Evolutionary conservation across 2,329 filamentous ascomycete species (phyloP), one percentile per base, ranked within the genome.

Genomic region (Talaromyces sp.): DNA sequence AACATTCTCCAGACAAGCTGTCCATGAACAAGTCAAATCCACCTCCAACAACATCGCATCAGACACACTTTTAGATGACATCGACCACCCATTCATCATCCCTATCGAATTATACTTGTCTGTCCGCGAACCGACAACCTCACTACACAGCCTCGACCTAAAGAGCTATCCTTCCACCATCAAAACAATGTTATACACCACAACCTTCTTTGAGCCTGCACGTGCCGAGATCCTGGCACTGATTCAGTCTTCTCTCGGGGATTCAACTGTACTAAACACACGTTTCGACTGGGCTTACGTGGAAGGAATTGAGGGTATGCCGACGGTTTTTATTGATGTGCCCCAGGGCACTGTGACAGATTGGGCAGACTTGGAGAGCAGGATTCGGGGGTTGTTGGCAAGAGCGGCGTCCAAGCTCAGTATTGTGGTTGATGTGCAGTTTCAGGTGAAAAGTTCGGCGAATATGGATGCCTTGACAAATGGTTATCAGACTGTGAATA

Each of bases 41-140:
- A 46, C 15, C 25, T 46, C 28, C 8, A 46, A 46, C 25, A 13
- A 2, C 25, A 15, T 46, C 43, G 15, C 31, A 8, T 41, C 52
- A n/a, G 17, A 41, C 5, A 33, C 35, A 2, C 28, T 54, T 11
- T n/a, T 22, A n/a, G n/a, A n/a, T 17, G n/a, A 41, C 5, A 15
- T 39, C 5, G 57, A 48, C 2, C 10, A 40, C 15, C 52, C 31
- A 11, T 58, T 50, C 36, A 55, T 54, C 33, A 31, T 58, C 10
- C 51, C 57, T 2, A 54, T 58, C 11, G 57, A 58, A 17, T 11
- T 36, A 8, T 58, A 58, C 25, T 19, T 58, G 2, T 40, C 41
- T 9, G 35, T 9, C 19, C 57, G 57, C 35, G 6, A 39, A 7
- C 17, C 19, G 11, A 45, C 51, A 15, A n/a, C 17, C 8, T 2